A percentile compares a stretch with the other conserved stretches of the same genome.
Evolutionary conservation across 2,329 filamentous ascomycete genomes (phyloP).

Genomic region (Alternaria consortialis): DNA sequence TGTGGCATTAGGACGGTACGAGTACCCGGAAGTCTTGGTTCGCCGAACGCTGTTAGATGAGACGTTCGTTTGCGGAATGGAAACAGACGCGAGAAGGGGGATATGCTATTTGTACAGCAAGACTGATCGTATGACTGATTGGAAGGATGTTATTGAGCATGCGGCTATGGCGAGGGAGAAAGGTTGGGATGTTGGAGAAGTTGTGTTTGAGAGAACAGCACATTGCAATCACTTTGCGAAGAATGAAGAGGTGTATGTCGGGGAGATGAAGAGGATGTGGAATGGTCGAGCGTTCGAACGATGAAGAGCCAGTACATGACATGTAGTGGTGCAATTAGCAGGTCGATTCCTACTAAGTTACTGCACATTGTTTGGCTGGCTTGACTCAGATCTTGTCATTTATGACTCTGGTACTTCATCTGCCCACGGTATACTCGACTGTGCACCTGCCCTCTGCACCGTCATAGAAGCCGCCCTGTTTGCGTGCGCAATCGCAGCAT

Average conservation of each 20-base stretch:
- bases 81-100: slow-evolving; percentile 40
- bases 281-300: background rate
- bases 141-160: slow-evolving; percentile 62
- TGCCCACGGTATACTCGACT: slow-evolving; percentile 72
- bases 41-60: slow-evolving; percentile 14
- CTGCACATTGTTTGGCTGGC: background rate
- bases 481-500: slow-evolving; percentile 67
- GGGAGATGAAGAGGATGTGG: slow-evolving; percentile 24
- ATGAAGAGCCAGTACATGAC: background rate
- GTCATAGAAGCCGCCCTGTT: slow-evolving; percentile 71
- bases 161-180: slow-evolving; percentile 54
- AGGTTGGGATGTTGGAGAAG: slow-evolving; percentile 59
- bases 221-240: slow-evolving; percentile 68
- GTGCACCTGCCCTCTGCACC: slow-evolving; percentile 71
- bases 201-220: slow-evolving; percentile 63
- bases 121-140: slow-evolving; percentile 62
- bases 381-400: background rate
- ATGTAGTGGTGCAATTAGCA: background rate
- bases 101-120: slow-evolving; percentile 67
- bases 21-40: slow-evolving; percentile 12
- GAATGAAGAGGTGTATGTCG: slow-evolving; percentile 65
- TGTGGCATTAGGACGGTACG: slow-evolving; percentile 8
- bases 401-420: slow-evolving; percentile 58
- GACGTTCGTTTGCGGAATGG: background rate
- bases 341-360: background rate